Percentiles rank a stretch among this genome's conserved stretches.
phyloP scores from a whole-genome alignment of 495 filamentous ascomycete genomes.

The Hyaloscypha variabilis region DNA sequence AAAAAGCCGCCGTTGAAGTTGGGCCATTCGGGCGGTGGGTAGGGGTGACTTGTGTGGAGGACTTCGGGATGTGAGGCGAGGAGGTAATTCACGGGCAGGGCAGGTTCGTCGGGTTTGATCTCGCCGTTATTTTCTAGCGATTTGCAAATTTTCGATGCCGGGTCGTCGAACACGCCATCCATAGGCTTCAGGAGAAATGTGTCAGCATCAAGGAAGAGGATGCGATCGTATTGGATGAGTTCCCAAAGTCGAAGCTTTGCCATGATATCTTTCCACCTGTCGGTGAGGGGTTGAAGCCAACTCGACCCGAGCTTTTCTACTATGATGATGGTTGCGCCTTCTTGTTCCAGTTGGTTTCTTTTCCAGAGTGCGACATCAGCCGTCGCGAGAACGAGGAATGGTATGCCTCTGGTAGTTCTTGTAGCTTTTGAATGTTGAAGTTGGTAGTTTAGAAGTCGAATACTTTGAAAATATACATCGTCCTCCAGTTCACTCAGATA shows the following conservation, averaged over 20 bases:
- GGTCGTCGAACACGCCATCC: constrained; percentile 41
- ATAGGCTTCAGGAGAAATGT: constrained; percentile 38
- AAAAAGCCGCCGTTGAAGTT: constrained; percentile 3
- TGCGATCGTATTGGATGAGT: constrained; percentile 38
- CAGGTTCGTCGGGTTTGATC: not conserved
- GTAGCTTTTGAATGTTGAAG: no score
- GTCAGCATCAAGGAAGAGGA: constrained; percentile 46
- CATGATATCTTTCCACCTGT: constrained; percentile 38
- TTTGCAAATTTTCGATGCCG: not conserved
- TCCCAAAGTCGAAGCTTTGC: constrained; percentile 41
- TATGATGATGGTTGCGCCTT: constrained; percentile 39
- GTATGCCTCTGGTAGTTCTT: no score
- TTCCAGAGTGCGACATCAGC: constrained; percentile 24
- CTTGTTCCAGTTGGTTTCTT: constrained; percentile 31
- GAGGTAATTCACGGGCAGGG: not conserved
- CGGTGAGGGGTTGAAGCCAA: constrained; percentile 33
- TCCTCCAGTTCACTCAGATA: no score
- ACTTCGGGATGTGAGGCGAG: not conserved
- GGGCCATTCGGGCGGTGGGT: not conserved
- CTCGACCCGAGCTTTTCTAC: constrained; percentile 32
- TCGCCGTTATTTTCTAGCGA: not conserved
- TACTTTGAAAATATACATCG: no score
- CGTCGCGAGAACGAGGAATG: no score
- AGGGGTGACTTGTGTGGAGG: not conserved
- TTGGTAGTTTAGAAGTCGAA: no score